Base-by-base conservation (phyloP, 768 basidiomycete genomes). In the Harrya chromipes region DNA sequence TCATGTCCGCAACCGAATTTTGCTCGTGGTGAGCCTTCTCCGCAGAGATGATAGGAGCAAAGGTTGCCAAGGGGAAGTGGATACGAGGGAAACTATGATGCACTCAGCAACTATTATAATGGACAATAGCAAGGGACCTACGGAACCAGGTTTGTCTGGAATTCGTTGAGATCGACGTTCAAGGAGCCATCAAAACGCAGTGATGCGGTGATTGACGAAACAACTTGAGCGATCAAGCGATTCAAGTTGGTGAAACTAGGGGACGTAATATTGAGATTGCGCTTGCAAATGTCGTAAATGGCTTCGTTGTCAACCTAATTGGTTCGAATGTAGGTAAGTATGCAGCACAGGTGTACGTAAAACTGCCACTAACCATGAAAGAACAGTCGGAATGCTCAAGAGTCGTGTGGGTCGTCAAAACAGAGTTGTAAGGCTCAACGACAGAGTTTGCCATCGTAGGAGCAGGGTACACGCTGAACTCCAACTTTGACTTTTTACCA, bases 381-480 rank as follows among this genome's bases (percentile, higher is more conserved):
- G 95, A 98, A 73, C 95, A 98, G 72, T 98, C 95, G 16, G 94
- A 95, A 74, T 97, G 94, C 73, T 98, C 95, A 40, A 97, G 85
- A 24, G 95, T 97, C 47, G 94, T 97, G 76, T 98, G 95, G 34
- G 95, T 98, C 40, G 95, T 97, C 63, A 98, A 74, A 43, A 95
- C 90, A 10, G 88, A 85, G 80, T 98, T 98, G 79, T 98, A 98
- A 1, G 95, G 95, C 74, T 98, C 95, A 24, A 98, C 95, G 46
- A 98, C 90, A 11, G 94, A 95, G 73, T 85, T 94, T 26, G 91
- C 87, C 68, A 94, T 80, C 63, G 88, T 87, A 11, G 94, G 94
- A 6, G 94, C 90, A 41, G 94, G 94, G 73, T 95, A 97, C 37
- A 97, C 92, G 58, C 90, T 88, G 78, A 98, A 97, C 72, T 99